Evolutionary conservation across 805 yeast species (phyloP).

Genomic region (Candida taoyuanica): DNA sequence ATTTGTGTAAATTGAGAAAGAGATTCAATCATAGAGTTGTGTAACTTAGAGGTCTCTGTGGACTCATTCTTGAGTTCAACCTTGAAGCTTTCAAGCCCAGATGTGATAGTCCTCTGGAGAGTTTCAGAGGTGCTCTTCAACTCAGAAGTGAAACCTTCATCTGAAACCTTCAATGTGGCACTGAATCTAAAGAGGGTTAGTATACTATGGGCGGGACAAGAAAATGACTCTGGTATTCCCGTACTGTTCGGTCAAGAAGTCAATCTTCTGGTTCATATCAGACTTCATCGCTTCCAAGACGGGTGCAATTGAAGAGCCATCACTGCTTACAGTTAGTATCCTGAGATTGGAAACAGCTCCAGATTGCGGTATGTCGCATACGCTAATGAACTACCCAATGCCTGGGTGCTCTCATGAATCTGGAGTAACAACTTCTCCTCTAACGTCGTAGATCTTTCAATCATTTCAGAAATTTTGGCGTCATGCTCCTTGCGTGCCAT

Average conservation of each 20-base stretch:
- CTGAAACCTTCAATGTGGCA: neutral
- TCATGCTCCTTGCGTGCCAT: constrained; percentile 20
- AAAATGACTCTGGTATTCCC: constrained; percentile 2
- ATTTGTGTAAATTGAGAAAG: too few relatives aligned
- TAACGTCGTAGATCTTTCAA: constrained; percentile 1
- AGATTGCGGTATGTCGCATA: neutral
- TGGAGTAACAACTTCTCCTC: constrained; percentile 5
- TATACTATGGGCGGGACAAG: too few relatives aligned
- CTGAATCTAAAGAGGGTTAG: neutral
- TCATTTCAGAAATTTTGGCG: constrained; percentile 4
- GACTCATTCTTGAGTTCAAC: too few relatives aligned
- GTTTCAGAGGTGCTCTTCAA: too few relatives aligned
- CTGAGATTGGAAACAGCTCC: neutral
- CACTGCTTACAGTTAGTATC: neutral
- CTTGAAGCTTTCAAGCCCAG: too few relatives aligned
- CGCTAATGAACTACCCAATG: constrained; percentile 2
- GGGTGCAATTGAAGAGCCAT: neutral
- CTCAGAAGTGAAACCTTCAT: too few relatives aligned
- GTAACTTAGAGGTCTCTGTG: too few relatives aligned
- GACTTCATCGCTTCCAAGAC: neutral
- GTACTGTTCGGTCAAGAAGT: constrained; percentile 8
- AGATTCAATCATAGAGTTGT: too few relatives aligned
- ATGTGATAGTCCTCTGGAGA: too few relatives aligned
- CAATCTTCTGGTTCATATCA: constrained; percentile 1
- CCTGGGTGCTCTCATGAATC: constrained; percentile 3